A percentile compares a stretch with the other conserved stretches of the same genome.
Conservation (phyloP, 2,329 filamentous ascomycete species). For the Sordariomycetes sp. region DNA sequence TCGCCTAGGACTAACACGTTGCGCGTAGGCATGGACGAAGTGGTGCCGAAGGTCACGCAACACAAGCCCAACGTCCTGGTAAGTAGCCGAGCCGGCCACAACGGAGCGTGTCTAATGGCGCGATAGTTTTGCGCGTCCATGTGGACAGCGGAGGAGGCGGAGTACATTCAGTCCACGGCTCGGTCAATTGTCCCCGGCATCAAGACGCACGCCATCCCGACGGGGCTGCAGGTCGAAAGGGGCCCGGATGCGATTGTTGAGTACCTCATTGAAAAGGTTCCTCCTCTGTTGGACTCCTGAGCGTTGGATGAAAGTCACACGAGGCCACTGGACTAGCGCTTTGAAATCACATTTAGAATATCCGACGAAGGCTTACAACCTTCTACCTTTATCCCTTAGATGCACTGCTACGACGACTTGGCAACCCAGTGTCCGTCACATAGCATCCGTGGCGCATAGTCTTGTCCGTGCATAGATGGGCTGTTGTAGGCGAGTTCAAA, state of each 20-base stretch:
- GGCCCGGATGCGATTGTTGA: constrained; percentile 43
- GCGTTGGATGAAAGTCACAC: background rate
- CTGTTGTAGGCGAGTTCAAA: too few relatives aligned
- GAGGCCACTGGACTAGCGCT: background rate
- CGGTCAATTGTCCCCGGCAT: constrained; percentile 27
- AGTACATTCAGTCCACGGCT: constrained; percentile 28
- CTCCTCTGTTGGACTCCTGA: constrained; percentile 11
- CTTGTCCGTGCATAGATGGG: too few relatives aligned
- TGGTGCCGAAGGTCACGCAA: constrained; percentile 33
- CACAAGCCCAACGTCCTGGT: constrained; percentile 16
- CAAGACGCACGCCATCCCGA: constrained; percentile 36
- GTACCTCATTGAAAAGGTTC: constrained; percentile 28
- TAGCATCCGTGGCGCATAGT: too few relatives aligned
- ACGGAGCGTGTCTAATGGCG: background rate
- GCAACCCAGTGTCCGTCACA: too few relatives aligned
- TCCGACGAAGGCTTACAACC: too few relatives aligned
- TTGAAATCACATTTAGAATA: background rate
- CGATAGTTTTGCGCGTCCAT: constrained; percentile 45
- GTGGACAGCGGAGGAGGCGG: constrained; percentile 32
- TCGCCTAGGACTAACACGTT: background rate
- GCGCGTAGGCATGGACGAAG: constrained; percentile 36
- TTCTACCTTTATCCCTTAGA: too few relatives aligned
- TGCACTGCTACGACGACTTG: too few relatives aligned
- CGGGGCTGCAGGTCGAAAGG: constrained; percentile 36
- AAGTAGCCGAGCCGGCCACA: background rate